phyloP scores from a whole-genome alignment of 805 yeast genomes.

The Ogataea corticis region DNA sequence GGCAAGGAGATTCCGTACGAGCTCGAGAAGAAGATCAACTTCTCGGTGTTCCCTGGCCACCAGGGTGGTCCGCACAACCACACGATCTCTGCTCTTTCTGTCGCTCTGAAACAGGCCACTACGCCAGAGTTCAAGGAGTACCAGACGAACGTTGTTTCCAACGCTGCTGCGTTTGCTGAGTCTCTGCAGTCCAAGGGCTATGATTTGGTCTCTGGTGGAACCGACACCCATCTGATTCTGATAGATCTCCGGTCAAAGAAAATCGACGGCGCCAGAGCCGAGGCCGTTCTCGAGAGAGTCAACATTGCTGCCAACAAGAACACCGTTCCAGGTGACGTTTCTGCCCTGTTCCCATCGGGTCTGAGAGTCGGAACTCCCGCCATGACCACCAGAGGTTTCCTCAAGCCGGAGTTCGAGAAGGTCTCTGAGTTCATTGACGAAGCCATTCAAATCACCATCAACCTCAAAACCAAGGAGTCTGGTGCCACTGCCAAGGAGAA shows the following conservation, averaged over 20 bases:
- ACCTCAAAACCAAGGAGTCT: slow-evolving; percentile 56
- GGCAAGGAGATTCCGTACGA: slow-evolving; percentile 87
- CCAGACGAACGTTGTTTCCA: slow-evolving; percentile 78
- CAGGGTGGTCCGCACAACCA: slow-evolving; percentile 99
- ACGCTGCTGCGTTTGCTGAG: slow-evolving; percentile 75
- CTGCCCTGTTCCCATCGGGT: slow-evolving; percentile 96
- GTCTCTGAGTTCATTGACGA: slow-evolving; percentile 79
- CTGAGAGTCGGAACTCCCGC: slow-evolving; percentile 98
- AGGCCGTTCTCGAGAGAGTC: slow-evolving; percentile 81
- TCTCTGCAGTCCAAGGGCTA: slow-evolving; percentile 67
- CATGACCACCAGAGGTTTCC: slow-evolving; percentile 95
- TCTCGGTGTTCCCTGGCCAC: slow-evolving; percentile 98
- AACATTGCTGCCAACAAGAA: slow-evolving; percentile 96
- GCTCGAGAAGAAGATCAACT: slow-evolving; percentile 88
- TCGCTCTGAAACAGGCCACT: slow-evolving; percentile 88
- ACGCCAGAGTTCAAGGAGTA: slow-evolving; percentile 86
- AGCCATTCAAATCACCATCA: slow-evolving; percentile 71
- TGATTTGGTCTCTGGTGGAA: slow-evolving; percentile 85
- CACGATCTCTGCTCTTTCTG: slow-evolving; percentile 94
- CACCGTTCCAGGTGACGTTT: slow-evolving; percentile 94
- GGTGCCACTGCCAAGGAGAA: slow-evolving; percentile 59
- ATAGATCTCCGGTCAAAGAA: slow-evolving; percentile 76
- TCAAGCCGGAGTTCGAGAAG: slow-evolving; percentile 70
- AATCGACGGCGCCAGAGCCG: slow-evolving; percentile 96
- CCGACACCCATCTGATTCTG: slow-evolving; percentile 90